phyloP scores from a whole-genome alignment of 2,329 filamentous ascomycete species.

The Canariomyces notabilis region DNA sequence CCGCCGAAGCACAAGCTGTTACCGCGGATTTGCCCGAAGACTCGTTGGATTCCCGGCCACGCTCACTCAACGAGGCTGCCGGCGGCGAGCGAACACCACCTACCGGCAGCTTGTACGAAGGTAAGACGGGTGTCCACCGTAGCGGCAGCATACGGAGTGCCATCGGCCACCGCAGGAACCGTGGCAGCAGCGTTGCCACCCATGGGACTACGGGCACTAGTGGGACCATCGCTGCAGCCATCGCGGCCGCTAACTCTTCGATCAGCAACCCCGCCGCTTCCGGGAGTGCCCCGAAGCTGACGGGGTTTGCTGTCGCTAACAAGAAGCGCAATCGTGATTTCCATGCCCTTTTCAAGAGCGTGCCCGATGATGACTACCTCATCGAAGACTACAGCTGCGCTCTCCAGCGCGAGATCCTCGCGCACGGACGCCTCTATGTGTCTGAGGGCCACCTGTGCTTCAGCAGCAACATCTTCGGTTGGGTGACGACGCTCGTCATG shows the following conservation, averaged over 20 bases:
- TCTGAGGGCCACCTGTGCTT: slow-evolving; percentile 98
- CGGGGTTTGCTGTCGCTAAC: slow-evolving; percentile 91
- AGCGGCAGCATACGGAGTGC: slow-evolving; percentile 64
- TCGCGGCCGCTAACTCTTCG: slow-evolving; percentile 64
- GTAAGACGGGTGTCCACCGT: slow-evolving; percentile 55
- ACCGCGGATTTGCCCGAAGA: slow-evolving; percentile 37
- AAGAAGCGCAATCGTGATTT: slow-evolving; percentile 97
- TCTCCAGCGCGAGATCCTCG: slow-evolving; percentile 87
- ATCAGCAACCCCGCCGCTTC: slow-evolving; percentile 59
- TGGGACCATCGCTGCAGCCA: slow-evolving; percentile 64
- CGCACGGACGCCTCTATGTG: slow-evolving; percentile 90
- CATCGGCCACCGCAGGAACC: slow-evolving; percentile 59
- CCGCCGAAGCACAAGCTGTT: slow-evolving; percentile 39
- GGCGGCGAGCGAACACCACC: slow-evolving; percentile 61
- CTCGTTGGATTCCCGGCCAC: slow-evolving; percentile 36
- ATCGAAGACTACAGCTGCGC: slow-evolving; percentile 99
- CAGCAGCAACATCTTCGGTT: slow-evolving; percentile 97
- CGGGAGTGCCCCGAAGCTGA: slow-evolving; percentile 66
- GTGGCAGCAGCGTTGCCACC: slow-evolving; percentile 74
- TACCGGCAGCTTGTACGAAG: slow-evolving; percentile 59
- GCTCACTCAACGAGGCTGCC: slow-evolving; percentile 47
- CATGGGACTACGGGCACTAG: slow-evolving; percentile 41
- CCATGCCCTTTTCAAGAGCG: slow-evolving; percentile 87
- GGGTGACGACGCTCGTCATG: slow-evolving; percentile 96
- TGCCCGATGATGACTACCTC: slow-evolving; percentile 94